Evolutionary conservation across 306 rosid species (phyloP), one percentile per base, ranked within the genome.

Genomic region (Cicer judaicum): DNA sequence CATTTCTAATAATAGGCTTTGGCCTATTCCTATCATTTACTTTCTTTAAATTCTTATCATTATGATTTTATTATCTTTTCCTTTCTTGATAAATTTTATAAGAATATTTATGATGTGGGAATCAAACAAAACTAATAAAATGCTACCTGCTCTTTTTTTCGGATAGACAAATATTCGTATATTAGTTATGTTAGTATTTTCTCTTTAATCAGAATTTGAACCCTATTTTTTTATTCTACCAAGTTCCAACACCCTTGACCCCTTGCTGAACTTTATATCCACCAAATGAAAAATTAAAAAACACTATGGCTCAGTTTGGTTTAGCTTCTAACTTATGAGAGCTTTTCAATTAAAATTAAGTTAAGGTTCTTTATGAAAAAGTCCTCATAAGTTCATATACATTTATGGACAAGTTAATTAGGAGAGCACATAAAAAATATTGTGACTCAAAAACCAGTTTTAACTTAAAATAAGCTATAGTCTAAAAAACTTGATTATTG

Each of bases 71-170:
- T 6, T 34, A 16, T 16, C 63, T 62, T 18, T 57, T 13, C 16
- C 36, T 47, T 34, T 53, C 60, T 43, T 52, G 61, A 9, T 48
- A 34, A 63, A 36, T 5, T 49, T 15, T 24, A 46, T 5, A 10
- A 15, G 44, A 53, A 6, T 41, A 5, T 40, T 70, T 48, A 18
- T 60, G 72, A 61, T 42, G 55, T 70, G 12, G 15, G 70, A 65
- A 12, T 47, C 39, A 64, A 73, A 52, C 70, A 63, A 34, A 48
- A 69, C 29, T 47, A 19, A 53, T 82, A 43, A 53, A 56, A 10
- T 61, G 44, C 14, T 10, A 34, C 50, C 29, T 24, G 29, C 29
- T 24, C 29, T 24, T 24, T 24, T 24, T 24, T 24, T 24, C 18
- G 21, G 1, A 19, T 19, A 19, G 21, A 19, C 21, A 19, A 19